Conservation (phyloP, 2,329 filamentous ascomycete species). For the Fusarium sulawesiense region DNA sequence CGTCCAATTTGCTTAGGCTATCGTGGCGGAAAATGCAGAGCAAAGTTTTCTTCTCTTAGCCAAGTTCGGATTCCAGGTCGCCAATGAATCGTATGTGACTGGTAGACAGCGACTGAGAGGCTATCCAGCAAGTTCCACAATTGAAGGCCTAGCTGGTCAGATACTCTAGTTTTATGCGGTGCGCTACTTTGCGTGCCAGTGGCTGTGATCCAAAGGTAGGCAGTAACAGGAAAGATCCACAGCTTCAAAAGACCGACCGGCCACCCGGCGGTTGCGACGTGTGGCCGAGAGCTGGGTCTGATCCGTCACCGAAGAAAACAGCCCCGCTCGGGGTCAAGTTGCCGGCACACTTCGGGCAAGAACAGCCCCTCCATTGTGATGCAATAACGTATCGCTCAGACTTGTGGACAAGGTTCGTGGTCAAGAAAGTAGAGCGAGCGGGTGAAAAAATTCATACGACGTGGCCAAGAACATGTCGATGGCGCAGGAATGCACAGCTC, state of each 20-base stretch:
- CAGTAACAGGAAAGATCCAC: constrained; percentile 16
- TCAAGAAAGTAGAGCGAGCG: constrained; percentile 21
- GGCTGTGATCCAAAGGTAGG: constrained; percentile 21
- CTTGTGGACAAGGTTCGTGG: constrained; percentile 24
- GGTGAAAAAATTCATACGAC: constrained; percentile 27
- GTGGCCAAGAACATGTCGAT: constrained; percentile 1
- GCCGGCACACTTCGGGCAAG: constrained; percentile 12
- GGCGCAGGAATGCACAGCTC: not conserved
- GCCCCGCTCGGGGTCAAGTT: constrained; percentile 28
- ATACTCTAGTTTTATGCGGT: constrained; percentile 17
- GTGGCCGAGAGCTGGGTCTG: constrained; percentile 25
- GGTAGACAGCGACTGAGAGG: constrained; percentile 15
- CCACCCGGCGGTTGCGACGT: constrained; percentile 2
- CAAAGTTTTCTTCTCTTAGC: constrained; percentile 18
- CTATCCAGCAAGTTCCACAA: constrained; percentile 27
- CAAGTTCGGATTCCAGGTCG: not conserved
- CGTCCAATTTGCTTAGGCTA: not conserved
- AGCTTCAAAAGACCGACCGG: constrained; percentile 18
- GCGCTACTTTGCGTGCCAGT: constrained; percentile 10
- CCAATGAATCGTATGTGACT: constrained; percentile 6
- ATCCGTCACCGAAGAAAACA: constrained; percentile 36
- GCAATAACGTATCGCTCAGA: constrained; percentile 5
- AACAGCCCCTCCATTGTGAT: constrained; percentile 16
- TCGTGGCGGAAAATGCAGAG: constrained; percentile 4
- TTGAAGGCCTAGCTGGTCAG: constrained; percentile 12